Evolutionary conservation across 768 basidiomycete species (phyloP).

Genomic region (Calocybe indica): DNA sequence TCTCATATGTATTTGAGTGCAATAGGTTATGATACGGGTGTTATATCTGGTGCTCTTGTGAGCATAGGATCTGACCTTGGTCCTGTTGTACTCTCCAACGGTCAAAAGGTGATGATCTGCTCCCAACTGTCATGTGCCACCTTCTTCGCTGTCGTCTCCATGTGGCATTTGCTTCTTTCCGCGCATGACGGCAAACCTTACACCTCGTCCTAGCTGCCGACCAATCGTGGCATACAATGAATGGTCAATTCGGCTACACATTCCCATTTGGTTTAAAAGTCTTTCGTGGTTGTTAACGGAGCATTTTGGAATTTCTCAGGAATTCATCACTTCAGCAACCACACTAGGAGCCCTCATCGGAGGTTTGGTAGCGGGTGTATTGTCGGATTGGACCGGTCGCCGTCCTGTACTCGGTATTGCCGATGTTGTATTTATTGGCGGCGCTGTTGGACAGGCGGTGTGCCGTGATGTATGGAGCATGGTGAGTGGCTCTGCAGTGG

Average conservation of each 20-base stretch:
- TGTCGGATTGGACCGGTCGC: conserved; percentile 69
- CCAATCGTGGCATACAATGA: not conserved
- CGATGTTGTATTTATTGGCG: conserved; percentile 69
- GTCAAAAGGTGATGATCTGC: conserved; percentile 47
- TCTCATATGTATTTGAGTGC: not conserved
- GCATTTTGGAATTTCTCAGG: conserved; percentile 29
- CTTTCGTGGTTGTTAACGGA: too few relatives aligned
- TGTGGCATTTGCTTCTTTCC: not conserved
- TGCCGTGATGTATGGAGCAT: conserved; percentile 67
- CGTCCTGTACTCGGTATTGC: conserved; percentile 59
- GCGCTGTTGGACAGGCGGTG: conserved; percentile 66
- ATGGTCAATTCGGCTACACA: too few relatives aligned
- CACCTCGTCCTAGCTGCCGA: not conserved
- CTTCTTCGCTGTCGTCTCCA: not conserved
- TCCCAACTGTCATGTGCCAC: not conserved
- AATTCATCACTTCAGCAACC: conserved; percentile 76
- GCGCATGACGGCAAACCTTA: not conserved
- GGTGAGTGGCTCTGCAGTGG: conserved; percentile 28
- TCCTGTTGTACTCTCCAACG: conserved; percentile 44
- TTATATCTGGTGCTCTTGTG: conserved; percentile 77
- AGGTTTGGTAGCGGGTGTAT: conserved; percentile 61
- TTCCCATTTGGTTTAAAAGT: too few relatives aligned
- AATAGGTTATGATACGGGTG: conserved; percentile 75
- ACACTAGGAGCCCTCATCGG: conserved; percentile 75
- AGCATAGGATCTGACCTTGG: conserved; percentile 66